phyloP scores from a whole-genome alignment of 192 early-diverging fungal species.

The Entomortierella parvispora region DNA sequence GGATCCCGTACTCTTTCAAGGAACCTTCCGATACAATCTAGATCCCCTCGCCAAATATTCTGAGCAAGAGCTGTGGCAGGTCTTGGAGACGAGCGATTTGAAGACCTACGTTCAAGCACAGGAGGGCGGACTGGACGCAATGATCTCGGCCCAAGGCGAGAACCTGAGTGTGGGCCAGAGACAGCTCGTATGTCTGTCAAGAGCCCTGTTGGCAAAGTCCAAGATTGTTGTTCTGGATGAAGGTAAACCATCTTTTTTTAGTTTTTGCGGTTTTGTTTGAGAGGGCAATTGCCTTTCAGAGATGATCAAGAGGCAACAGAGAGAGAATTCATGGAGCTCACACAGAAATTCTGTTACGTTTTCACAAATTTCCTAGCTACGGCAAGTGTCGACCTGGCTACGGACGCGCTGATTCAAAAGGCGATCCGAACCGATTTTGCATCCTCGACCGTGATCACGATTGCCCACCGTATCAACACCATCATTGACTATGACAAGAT shows the following conservation, averaged over 20 bases:
- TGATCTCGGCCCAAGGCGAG: constrained; percentile 79
- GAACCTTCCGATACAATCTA: constrained; percentile 60
- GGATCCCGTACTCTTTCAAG: constrained; percentile 54
- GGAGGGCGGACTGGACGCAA: constrained; percentile 65
- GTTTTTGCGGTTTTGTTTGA: too few relatives aligned
- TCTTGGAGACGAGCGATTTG: constrained; percentile 50
- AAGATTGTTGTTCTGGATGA: too few relatives aligned
- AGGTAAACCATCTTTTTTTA: too few relatives aligned
- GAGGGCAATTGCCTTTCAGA: too few relatives aligned
- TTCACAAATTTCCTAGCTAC: constrained; percentile 77
- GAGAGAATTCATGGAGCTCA: too few relatives aligned
- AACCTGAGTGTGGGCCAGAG: constrained; percentile 81
- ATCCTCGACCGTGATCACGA: constrained; percentile 73
- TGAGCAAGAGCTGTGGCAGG: constrained; percentile 70
- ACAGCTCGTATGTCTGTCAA: constrained; percentile 76
- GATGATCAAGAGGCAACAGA: too few relatives aligned
- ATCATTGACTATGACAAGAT: constrained; percentile 59
- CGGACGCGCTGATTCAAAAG: constrained; percentile 80
- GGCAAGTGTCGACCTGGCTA: constrained; percentile 82
- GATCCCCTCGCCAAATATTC: constrained; percentile 59
- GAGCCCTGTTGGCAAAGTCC: constrained; percentile 71
- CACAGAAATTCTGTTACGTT: too few relatives aligned
- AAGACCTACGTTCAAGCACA: constrained; percentile 3
- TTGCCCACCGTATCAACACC: constrained; percentile 84
- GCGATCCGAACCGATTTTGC: constrained; percentile 72